These are phyloP conservation scores for Cystofilobasidium capitatum DNA, from an alignment of 768 basidiomycete species.

Conservation along the genomic window DNA sequence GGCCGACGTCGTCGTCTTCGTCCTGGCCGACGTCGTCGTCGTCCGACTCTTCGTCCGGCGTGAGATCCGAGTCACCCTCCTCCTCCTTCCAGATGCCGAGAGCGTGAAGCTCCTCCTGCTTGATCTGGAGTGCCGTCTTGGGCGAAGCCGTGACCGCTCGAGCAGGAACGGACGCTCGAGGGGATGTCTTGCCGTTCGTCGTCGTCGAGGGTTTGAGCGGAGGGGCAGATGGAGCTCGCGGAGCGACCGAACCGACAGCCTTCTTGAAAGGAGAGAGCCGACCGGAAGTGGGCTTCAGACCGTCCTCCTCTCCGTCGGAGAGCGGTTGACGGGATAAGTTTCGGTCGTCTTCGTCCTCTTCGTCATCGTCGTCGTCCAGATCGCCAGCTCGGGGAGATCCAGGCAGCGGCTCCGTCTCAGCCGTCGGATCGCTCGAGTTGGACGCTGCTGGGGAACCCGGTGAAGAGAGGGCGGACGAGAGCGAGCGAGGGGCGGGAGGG, in stretches of 20 bases:
- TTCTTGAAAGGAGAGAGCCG: background rate
- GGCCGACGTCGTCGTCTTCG: background rate
- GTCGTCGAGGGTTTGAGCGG: background rate
- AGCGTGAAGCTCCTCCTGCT: background rate
- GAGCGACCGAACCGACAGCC: background rate
- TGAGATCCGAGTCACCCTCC: constrained; percentile 23
- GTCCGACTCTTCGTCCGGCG: constrained; percentile 21
- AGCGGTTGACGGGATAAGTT: too few relatives aligned
- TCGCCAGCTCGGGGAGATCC: background rate
- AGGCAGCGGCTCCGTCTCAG: background rate
- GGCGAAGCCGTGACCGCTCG: background rate
- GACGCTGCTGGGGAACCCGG: background rate
- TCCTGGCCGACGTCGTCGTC: background rate
- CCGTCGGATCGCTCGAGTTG: constrained; percentile 7
- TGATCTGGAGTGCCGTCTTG: background rate
- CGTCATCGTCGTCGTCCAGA: background rate
- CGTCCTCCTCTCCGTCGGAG: background rate
- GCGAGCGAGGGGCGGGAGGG: background rate
- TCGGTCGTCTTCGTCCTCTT: background rate
- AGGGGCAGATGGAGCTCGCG: background rate
- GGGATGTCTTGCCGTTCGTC: background rate
- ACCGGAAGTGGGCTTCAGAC: background rate
- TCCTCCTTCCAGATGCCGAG: constrained; percentile 23
- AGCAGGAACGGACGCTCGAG: background rate
- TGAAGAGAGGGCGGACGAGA: constrained; percentile 4